A percentile compares a stretch with the other conserved stretches of the same genome.
phyloP scores from a whole-genome alignment of 1,139 yeast genomes.

The Hemisphaericaspora xylofermentans region DNA sequence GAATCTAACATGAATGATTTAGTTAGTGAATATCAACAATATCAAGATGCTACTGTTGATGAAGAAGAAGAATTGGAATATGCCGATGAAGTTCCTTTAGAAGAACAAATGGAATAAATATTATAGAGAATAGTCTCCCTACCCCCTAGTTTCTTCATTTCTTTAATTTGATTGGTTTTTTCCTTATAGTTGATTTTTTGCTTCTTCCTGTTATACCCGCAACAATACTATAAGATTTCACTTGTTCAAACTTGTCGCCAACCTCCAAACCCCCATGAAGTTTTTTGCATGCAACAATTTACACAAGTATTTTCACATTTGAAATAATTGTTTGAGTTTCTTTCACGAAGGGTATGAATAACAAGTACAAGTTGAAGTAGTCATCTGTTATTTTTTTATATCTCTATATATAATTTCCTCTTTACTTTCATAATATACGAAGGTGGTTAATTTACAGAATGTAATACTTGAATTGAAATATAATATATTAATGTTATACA shows the following conservation, averaged over 20 bases:
- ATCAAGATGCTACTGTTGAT: conserved; percentile 78
- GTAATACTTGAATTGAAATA: not conserved
- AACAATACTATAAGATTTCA: not conserved
- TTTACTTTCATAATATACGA: not conserved
- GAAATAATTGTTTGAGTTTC: not conserved
- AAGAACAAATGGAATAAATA: conserved; percentile 48
- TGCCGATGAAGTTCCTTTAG: conserved; percentile 62
- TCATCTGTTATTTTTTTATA: not conserved
- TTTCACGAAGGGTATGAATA: not conserved
- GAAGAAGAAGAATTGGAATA: conserved; percentile 72
- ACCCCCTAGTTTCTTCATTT: conserved; percentile 1
- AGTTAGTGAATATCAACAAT: conserved; percentile 88
- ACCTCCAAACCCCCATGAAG: not conserved
- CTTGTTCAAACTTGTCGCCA: not conserved
- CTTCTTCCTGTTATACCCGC: conserved; percentile 1
- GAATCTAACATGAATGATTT: conserved; percentile 80
- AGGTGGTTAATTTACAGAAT: conserved; percentile 1
- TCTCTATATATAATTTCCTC: not conserved
- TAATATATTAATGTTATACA: conserved; percentile 1
- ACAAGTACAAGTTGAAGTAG: not conserved
- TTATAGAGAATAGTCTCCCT: not conserved
- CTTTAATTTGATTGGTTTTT: not conserved
- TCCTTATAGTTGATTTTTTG: not conserved
- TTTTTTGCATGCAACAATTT: not conserved
- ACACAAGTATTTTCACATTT: not conserved